Evolutionary conservation across 2,329 filamentous ascomycete species (phyloP).

Genomic region (Coleophoma eucalyptorum): DNA sequence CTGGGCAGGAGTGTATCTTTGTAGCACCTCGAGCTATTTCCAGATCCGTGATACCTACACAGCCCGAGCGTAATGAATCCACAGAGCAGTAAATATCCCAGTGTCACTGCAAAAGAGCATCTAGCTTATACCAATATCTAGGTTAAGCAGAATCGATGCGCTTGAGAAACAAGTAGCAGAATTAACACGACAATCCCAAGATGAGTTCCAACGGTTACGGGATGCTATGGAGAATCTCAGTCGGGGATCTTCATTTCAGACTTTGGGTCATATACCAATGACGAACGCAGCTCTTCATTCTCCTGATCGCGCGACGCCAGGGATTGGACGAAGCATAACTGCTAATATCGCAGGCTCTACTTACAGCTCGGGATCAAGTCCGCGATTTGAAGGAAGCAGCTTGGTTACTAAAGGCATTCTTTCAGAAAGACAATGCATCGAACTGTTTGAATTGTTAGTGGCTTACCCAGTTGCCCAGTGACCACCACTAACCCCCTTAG

Average conservation of each 20-base stretch:
- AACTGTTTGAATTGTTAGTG: neutral
- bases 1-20: neutral
- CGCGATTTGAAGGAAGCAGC: neutral
- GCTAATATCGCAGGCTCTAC: neutral
- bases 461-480: too few relatives aligned
- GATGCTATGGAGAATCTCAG: neutral
- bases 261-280: neutral
- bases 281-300: neutral
- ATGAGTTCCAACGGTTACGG: neutral
- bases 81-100: neutral
- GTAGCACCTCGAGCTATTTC: neutral
- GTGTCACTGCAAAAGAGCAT: neutral
- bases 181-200: neutral
- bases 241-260: neutral
- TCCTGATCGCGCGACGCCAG: neutral
- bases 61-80: neutral
- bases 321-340: neutral
- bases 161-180: neutral
- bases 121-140: neutral
- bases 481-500: neutral
- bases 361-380: neutral
- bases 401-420: neutral
- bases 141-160: neutral
- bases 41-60: neutral
- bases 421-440: neutral